Evolutionary conservation across 257 asterid species (phyloP), one percentile per base, ranked within the genome.

Genomic region (Linaria vulgaris): DNA sequence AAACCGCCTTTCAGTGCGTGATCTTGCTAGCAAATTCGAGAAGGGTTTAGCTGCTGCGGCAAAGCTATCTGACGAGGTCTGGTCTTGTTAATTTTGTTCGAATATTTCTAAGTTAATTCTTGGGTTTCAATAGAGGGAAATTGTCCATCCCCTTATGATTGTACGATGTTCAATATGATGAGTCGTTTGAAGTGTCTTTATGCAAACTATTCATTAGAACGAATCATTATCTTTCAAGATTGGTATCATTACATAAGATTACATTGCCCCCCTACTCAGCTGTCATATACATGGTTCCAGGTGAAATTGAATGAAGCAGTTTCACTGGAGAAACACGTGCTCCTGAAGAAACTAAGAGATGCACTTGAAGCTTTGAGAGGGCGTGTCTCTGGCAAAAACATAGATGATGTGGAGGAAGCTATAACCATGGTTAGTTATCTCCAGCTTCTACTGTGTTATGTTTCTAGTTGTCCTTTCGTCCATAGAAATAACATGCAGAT

Each of bases 391-490:
- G 95, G 95, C 16, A 81, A 55, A 81, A 88, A 88, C 88, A 83
- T 78, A 77, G 96, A 91, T 70, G 98, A 91, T 8, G 96, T 88
- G 37, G 88, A 81, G 75, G 96, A 84, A 79, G 98, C 98, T 71
- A 88, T 91, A 74, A 77, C 87, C 45, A 88, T 91, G 98, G 98
- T 91, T 67, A 52, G 94, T 76, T 9, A 51, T 68, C 56, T 53
- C 14, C 46, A 44, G 43, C 21, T 67, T 13, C 5, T 19, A 15
- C 68, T 91, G 30, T 20, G 27, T 59, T 44, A 20, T 39, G 45
- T 49, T 17, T 68, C 96, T 25, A n/a, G 12, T 38, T 70, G 27
- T 14, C 59, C 44, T 17, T 57, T 27, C 6, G 3, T 27, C 6
- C 4, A 6, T 27, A 27, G 34, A 2, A 27, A 27, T 37, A 64